Conservation (phyloP, 257 asterid genomes). For the Oldenlandia corymbosa region DNA sequence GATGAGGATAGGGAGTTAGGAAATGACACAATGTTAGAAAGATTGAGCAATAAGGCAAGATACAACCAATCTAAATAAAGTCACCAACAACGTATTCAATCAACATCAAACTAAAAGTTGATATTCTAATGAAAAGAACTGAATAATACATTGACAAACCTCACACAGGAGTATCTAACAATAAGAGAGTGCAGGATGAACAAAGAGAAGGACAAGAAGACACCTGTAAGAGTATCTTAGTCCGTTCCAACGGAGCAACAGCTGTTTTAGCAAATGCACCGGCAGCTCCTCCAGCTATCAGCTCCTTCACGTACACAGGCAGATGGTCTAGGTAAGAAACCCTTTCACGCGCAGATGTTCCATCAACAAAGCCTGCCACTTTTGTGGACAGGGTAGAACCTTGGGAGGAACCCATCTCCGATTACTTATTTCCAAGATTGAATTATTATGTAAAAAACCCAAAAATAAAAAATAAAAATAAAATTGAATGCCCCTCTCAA, state of each 20-base stretch:
- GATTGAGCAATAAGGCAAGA: not conserved
- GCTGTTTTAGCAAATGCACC: conserved; percentile 92
- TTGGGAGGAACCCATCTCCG: conserved; percentile 74
- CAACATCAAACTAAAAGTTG: not conserved
- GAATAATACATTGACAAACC: too few relatives aligned
- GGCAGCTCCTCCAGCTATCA: conserved; percentile 97
- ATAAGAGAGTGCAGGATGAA: not conserved
- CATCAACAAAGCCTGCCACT: conserved; percentile 58
- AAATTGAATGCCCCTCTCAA: conserved; percentile 4
- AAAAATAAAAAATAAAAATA: too few relatives aligned
- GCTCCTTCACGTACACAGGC: conserved; percentile 84
- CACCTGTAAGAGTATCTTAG: conserved; percentile 93
- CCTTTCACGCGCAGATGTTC: conserved; percentile 41
- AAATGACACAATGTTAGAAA: conserved; percentile 14
- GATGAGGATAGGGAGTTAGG: not conserved
- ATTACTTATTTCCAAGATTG: conserved; percentile 13
- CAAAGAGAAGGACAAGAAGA: not conserved
- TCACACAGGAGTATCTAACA: too few relatives aligned
- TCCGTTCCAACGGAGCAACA: conserved; percentile 92
- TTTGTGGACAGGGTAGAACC: conserved; percentile 54
- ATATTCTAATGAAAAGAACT: not conserved
- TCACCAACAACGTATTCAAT: not conserved
- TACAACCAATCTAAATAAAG: not conserved
- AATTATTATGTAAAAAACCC: conserved; percentile 11
- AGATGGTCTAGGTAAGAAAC: conserved; percentile 50